A percentile compares a stretch with the other conserved stretches of the same genome.
Conservation (phyloP, 306 rosid genomes). For the Rubus parviflorus region DNA sequence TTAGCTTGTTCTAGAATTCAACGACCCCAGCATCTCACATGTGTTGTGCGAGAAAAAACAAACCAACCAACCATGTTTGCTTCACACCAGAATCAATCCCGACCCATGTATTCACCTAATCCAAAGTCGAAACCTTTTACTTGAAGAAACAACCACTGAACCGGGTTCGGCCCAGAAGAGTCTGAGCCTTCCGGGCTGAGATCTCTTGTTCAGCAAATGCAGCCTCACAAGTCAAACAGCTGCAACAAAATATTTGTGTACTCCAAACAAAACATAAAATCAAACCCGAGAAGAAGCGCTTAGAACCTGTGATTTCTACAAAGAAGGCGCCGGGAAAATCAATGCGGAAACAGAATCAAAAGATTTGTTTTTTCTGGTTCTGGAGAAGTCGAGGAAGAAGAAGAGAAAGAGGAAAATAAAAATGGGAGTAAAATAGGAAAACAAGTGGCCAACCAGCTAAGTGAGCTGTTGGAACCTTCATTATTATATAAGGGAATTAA, state of each 20-base stretch:
- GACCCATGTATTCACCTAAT: not conserved
- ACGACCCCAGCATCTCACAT: slow-evolving; percentile 54
- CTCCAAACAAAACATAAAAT: not conserved
- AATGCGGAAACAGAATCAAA: slow-evolving; percentile 35
- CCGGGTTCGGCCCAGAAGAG: slow-evolving; percentile 1
- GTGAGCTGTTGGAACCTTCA: slow-evolving; percentile 46
- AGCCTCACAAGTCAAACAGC: slow-evolving; percentile 32
- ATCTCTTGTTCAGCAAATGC: slow-evolving; percentile 49
- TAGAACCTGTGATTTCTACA: slow-evolving; percentile 15
- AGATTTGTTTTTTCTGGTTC: slow-evolving; percentile 19
- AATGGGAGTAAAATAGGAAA: slow-evolving; percentile 34
- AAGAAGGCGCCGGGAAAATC: slow-evolving; percentile 18
- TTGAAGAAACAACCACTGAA: slow-evolving; percentile 21
- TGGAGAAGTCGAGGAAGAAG: slow-evolving; percentile 47
- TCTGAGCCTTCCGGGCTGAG: slow-evolving; percentile 27
- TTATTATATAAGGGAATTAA: slow-evolving; percentile 39
- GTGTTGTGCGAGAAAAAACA: slow-evolving; percentile 20
- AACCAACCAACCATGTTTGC: slow-evolving; percentile 11
- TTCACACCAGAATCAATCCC: slow-evolving; percentile 28
- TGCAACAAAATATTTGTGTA: not conserved
- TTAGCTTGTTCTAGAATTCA: slow-evolving; percentile 26
- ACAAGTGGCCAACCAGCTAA: slow-evolving; percentile 80
- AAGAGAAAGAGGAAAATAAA: slow-evolving; percentile 20
- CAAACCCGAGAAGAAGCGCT: slow-evolving; percentile 18
- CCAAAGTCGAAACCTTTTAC: slow-evolving; percentile 22